phyloP scores from a whole-genome alignment of 2,329 filamentous ascomycete genomes.

The Periconia macrospinosa region DNA sequence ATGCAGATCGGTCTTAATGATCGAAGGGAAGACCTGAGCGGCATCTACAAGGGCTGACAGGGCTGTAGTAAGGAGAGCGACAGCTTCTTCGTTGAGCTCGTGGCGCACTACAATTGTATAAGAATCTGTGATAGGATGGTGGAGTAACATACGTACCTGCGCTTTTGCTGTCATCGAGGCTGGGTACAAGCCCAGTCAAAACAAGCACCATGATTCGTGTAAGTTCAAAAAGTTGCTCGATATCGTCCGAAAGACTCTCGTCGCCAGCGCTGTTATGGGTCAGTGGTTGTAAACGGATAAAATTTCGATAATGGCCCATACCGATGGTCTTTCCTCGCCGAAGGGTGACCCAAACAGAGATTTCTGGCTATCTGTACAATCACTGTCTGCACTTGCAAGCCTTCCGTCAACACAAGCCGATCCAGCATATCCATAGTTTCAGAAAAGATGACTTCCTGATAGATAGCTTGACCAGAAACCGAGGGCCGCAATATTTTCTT shows the following conservation, averaged over 20 bases:
- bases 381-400: slow-evolving; percentile 81
- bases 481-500: slow-evolving; percentile 94
- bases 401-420: slow-evolving; percentile 87
- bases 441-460: slow-evolving; percentile 91
- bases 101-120: slow-evolving; percentile 61
- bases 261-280: slow-evolving; percentile 50
- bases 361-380: slow-evolving; percentile 94
- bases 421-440: slow-evolving; percentile 97
- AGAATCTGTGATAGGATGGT: slow-evolving; percentile 43
- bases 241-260: slow-evolving; percentile 87
- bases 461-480: slow-evolving; percentile 94
- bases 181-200: slow-evolving; percentile 82
- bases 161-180: slow-evolving; percentile 63
- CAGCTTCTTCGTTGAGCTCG: slow-evolving; percentile 83
- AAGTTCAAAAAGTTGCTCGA: slow-evolving; percentile 95
- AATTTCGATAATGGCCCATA: slow-evolving; percentile 37
- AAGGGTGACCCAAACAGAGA: slow-evolving; percentile 87
- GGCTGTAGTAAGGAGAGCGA: slow-evolving; percentile 75
- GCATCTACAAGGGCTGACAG: slow-evolving; percentile 90
- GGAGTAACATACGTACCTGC: slow-evolving; percentile 23
- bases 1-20: slow-evolving; percentile 95
- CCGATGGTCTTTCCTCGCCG: slow-evolving; percentile 70
- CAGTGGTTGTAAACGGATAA: background rate
- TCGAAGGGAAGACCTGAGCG: slow-evolving; percentile 90
- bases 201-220: slow-evolving; percentile 96